Base-by-base conservation (phyloP, 2,329 filamentous ascomycete genomes). In the Phaeosphaeria sp. region DNA sequence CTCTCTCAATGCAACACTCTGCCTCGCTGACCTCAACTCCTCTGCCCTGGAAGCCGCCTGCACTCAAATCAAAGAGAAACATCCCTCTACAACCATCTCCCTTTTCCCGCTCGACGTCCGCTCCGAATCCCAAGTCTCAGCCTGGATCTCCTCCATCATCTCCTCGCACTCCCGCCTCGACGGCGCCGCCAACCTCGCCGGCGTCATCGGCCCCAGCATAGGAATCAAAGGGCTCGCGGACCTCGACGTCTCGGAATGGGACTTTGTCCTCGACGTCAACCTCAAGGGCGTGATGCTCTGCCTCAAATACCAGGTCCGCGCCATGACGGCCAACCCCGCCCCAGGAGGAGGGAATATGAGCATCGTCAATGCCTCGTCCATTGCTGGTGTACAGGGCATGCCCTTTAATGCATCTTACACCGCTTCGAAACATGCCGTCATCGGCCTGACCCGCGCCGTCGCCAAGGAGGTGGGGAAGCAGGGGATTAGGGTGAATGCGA, bases 31-130 rank as follows among this genome's bases (percentile, higher is more conserved):
- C 41, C 30, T 69, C 36, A 65, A 71, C 39, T 11, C n/a, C 3
- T 13, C 39, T 1, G 46, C 55, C 0, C 55, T 53, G 15, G 74
- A 61, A 9, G 49, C 65, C 17, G 58, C 60, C 1, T 52, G 67
- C 1, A 39, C 58, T 15, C 56, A 55, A 1, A 51, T 69, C 55
- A 60, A 27, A 39, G 39, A 21, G 61, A 68, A 23, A 47, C 69
- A 7, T n/a, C 42, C 23, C 13, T 62, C 18, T 1, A 55, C 54
- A 0, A 51, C 65, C 0, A 73, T 77, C 55, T 52, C 74, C 41
- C 54, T 78, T 39, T 74, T 73, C 21, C 75, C 71, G 30, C 79
- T 85, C 22, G 83, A 86, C 59, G 76, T 86, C 18, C 81, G 80
- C 36, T 76, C 79, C 51, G 75, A 77, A 51, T 64, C 70, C 3